Percentiles rank a stretch among this genome's conserved stretches.
phyloP scores from a whole-genome alignment of 768 basidiomycete genomes.

The Baorangia bicolor region DNA sequence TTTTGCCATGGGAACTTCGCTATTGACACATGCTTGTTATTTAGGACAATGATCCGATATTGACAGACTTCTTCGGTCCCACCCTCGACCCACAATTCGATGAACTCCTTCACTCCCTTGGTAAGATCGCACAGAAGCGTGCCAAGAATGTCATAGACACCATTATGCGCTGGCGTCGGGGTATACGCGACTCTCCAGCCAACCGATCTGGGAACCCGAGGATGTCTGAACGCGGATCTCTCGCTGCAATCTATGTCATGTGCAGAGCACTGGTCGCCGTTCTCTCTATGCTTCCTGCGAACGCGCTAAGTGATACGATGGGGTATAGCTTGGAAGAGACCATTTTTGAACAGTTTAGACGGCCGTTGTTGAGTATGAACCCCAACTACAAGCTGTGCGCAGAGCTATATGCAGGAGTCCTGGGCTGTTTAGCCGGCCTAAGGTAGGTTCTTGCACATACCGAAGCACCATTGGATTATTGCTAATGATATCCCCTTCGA shows the following conservation, averaged over 20 bases:
- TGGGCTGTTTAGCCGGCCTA: slow-evolving; percentile 79
- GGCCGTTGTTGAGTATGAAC: slow-evolving; percentile 61
- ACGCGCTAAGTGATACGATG: slow-evolving; percentile 72
- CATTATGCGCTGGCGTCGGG: slow-evolving; percentile 83
- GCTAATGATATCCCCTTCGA: neutral
- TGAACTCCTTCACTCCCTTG: slow-evolving; percentile 79
- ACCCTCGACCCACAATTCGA: slow-evolving; percentile 80
- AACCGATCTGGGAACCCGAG: slow-evolving; percentile 30
- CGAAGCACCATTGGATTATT: neutral
- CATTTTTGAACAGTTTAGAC: slow-evolving; percentile 82
- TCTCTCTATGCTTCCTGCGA: slow-evolving; percentile 68
- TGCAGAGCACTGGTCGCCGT: slow-evolving; percentile 82
- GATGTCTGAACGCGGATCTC: slow-evolving; percentile 63
- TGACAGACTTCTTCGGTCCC: slow-evolving; percentile 67
- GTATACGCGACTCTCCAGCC: slow-evolving; percentile 62
- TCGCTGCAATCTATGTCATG: slow-evolving; percentile 87
- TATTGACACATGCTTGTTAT: slow-evolving; percentile 3
- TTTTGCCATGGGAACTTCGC: neutral
- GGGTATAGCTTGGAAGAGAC: slow-evolving; percentile 85
- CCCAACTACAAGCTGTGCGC: slow-evolving; percentile 79
- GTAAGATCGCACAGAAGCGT: slow-evolving; percentile 81
- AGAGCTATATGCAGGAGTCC: slow-evolving; percentile 78
- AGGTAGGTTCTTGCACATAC: slow-evolving; percentile 49
- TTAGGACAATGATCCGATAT: slow-evolving; percentile 68
- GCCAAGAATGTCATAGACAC: slow-evolving; percentile 83